Percentiles rank a stretch among this genome's conserved stretches.
Evolutionary conservation across 2,329 filamentous ascomycete genomes (phyloP).

Genomic region (Xylariales sp.): DNA sequence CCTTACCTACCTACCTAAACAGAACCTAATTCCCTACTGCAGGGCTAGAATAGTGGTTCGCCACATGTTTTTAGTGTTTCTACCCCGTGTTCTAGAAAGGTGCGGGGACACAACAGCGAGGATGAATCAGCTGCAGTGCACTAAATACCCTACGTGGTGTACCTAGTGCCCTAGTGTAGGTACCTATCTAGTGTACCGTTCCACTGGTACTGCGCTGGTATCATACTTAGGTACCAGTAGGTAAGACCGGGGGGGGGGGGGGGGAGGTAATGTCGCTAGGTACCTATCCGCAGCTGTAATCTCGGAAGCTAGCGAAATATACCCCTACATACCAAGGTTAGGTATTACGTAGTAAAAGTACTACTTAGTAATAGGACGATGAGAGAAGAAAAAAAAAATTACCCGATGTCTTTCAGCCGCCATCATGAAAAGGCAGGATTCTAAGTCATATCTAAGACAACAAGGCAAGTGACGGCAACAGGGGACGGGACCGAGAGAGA

Average conservation of each 20-base stretch:
- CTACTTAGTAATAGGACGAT: neutral
- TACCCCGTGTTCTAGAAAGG: conserved; percentile 35
- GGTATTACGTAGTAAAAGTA: too few relatives aligned
- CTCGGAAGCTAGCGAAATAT: conserved; percentile 12
- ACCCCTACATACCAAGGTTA: too few relatives aligned
- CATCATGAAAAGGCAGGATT: too few relatives aligned
- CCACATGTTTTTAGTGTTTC: conserved; percentile 20
- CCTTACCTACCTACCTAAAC: too few relatives aligned
- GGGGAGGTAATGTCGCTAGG: neutral
- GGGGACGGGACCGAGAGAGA: neutral
- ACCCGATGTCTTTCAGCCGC: too few relatives aligned
- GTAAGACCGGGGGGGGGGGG: too few relatives aligned
- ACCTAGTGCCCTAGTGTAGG: too few relatives aligned
- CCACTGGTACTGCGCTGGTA: too few relatives aligned
- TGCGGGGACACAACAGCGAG: conserved; percentile 33
- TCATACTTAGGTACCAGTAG: too few relatives aligned
- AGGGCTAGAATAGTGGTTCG: conserved; percentile 15
- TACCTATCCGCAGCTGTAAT: neutral
- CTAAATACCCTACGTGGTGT: too few relatives aligned
- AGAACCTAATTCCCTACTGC: too few relatives aligned
- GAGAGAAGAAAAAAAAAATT: neutral
- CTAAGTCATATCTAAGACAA: neutral
- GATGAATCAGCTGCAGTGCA: conserved; percentile 17
- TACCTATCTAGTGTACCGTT: too few relatives aligned
- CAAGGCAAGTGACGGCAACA: neutral